Evolutionary conservation across 345 rosid species (phyloP).

Genomic region (Populus simonii): DNA sequence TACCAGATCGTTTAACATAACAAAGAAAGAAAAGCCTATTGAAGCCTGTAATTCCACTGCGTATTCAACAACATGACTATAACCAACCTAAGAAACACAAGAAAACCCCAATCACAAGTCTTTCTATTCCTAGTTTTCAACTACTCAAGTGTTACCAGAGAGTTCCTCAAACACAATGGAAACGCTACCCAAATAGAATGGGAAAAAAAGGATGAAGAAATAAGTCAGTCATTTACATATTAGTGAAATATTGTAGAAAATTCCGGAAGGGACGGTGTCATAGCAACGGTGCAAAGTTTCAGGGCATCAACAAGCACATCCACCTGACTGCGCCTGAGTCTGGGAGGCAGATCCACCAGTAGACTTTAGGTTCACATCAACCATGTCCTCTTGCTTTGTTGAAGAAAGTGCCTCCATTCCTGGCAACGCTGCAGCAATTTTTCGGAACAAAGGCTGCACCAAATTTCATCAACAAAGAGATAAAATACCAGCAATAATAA

Average conservation of each 20-base stretch:
- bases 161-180: background rate
- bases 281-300: background rate
- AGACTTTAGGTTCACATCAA: constrained; percentile 24
- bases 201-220: background rate
- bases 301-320: constrained; percentile 20
- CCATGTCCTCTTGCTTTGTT: constrained; percentile 25
- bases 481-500: background rate
- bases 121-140: background rate
- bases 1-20: background rate
- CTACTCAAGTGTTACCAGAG: background rate
- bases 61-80: background rate
- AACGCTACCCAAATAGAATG: background rate
- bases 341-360: constrained; percentile 8
- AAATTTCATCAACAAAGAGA: background rate
- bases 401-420: constrained; percentile 23
- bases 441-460: constrained; percentile 13
- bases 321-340: constrained; percentile 15
- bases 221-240: background rate
- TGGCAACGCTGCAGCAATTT: constrained; percentile 20
- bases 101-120: background rate
- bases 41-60: background rate
- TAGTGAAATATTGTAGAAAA: background rate
- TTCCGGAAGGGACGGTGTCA: background rate
- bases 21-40: background rate
- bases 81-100: constrained; percentile 3